These are phyloP conservation scores for Erodium chrysanthum DNA, from an alignment of 441 rosid species.

Conservation along the genomic window DNA sequence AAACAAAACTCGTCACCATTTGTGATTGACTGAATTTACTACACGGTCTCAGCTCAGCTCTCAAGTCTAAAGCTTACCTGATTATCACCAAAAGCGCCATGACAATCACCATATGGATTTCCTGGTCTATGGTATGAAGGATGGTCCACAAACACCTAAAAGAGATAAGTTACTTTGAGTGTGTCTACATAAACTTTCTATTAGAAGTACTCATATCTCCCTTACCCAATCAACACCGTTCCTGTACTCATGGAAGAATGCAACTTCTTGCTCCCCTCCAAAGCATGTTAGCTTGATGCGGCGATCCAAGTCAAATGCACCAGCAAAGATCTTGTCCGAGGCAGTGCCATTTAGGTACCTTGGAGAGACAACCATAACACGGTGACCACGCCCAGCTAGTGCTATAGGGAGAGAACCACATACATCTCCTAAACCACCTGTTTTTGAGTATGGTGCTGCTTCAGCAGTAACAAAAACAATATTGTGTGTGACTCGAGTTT, in stretches of 20 bases:
- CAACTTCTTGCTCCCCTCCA: conserved; percentile 62
- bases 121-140: conserved; percentile 78
- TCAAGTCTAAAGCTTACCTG: conserved; percentile 41
- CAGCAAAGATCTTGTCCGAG: conserved; percentile 38
- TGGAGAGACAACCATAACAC: conserved; percentile 89
- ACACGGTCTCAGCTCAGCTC: neutral
- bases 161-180: conserved; percentile 4
- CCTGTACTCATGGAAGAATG: conserved; percentile 77
- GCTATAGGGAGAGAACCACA: conserved; percentile 88
- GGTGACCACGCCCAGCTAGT: conserved; percentile 72
- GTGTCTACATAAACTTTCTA: neutral
- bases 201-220: conserved; percentile 14
- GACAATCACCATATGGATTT: conserved; percentile 70
- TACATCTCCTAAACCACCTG: conserved; percentile 93
- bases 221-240: conserved; percentile 92
- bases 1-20: conserved; percentile 25
- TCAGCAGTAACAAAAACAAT: conserved; percentile 78
- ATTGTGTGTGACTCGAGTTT: conserved; percentile 33
- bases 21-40: neutral
- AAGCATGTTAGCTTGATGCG: conserved; percentile 51
- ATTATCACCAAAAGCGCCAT: conserved; percentile 84
- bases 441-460: conserved; percentile 91
- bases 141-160: conserved; percentile 82
- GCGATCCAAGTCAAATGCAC: conserved; percentile 37
- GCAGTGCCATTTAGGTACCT: conserved; percentile 56